phyloP scores from a whole-genome alignment of 805 yeast species.

The Starmera dryadoides region DNA sequence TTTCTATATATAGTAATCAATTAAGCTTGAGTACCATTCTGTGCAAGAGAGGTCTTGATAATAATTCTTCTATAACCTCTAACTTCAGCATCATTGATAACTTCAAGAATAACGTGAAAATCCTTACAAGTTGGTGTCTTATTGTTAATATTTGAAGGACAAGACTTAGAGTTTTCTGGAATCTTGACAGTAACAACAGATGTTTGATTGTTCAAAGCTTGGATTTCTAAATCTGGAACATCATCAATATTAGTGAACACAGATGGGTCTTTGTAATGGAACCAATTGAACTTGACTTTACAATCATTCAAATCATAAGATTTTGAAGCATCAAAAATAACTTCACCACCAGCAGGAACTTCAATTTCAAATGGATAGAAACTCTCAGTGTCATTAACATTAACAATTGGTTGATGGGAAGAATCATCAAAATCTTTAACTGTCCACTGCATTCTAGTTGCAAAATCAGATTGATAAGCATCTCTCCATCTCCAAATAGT shows the following conservation, averaged over 20 bases:
- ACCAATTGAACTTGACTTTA: slow-evolving; percentile 18
- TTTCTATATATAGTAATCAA: no score
- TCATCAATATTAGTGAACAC: slow-evolving; percentile 15
- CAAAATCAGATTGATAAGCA: slow-evolving; percentile 24
- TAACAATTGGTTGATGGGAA: slow-evolving; percentile 20
- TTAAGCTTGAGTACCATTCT: no score
- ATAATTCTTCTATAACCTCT: no score
- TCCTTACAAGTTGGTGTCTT: no score
- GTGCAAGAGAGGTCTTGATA: no score
- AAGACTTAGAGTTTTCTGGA: no score
- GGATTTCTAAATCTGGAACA: slow-evolving; percentile 13
- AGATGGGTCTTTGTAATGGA: slow-evolving; percentile 18
- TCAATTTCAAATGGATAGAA: slow-evolving; percentile 12
- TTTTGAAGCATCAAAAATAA: slow-evolving; percentile 17
- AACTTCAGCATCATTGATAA: no score
- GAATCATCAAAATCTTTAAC: slow-evolving; percentile 19
- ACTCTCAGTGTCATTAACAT: slow-evolving; percentile 16
- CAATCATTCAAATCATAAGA: slow-evolving; percentile 19
- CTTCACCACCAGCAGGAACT: slow-evolving; percentile 8
- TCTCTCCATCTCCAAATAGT: slow-evolving; percentile 29
- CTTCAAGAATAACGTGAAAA: no score
- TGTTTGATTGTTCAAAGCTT: slow-evolving; percentile 4
- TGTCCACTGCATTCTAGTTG: slow-evolving; percentile 26
- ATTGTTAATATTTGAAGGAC: slow-evolving; percentile 1
- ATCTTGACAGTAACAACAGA: slow-evolving; percentile 9